These are phyloP conservation scores for Tylopilus rubrobrunneus DNA, from an alignment of 768 basidiomycete genomes.

Conservation along the genomic window DNA sequence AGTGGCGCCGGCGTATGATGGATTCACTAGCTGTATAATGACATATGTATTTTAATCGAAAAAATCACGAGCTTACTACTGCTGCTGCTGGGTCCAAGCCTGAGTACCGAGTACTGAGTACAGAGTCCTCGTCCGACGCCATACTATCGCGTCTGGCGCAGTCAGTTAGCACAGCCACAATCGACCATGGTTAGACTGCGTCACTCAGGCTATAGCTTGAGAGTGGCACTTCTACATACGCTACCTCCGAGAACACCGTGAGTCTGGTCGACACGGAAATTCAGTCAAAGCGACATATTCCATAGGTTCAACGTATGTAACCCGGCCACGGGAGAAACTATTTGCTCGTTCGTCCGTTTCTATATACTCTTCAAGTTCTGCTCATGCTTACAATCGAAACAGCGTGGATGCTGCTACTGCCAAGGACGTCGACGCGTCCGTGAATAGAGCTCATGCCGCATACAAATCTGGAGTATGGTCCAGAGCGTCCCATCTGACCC, in stretches of 20 bases:
- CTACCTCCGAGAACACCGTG: conserved; percentile 8
- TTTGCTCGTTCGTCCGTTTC: conserved; percentile 57
- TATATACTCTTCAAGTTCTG: conserved; percentile 29
- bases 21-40: conserved; percentile 7
- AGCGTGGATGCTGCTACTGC: conserved; percentile 56
- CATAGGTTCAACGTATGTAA: conserved; percentile 54
- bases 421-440: conserved; percentile 47
- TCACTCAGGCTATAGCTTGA: conserved; percentile 2
- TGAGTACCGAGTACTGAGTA: too few species aligned
- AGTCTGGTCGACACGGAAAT: not conserved
- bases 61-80: too few species aligned
- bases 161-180: not conserved
- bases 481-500: conserved; percentile 48
- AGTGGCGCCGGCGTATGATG: conserved; percentile 8
- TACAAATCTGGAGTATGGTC: conserved; percentile 77
- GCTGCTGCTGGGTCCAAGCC: too few species aligned
- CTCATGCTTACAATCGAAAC: not conserved
- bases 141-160: too few species aligned
- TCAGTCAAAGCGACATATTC: not conserved
- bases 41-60: not conserved
- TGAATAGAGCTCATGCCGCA: conserved; percentile 50
- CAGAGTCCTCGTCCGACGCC: too few species aligned
- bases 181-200: conserved; percentile 6
- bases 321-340: conserved; percentile 61
- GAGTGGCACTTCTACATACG: not conserved